Evolutionary conservation across 1,284 basidiomycete genomes (phyloP), one percentile per base, ranked within the genome.

Genomic region (Cutaneotrichosporon daszewskae): DNA sequence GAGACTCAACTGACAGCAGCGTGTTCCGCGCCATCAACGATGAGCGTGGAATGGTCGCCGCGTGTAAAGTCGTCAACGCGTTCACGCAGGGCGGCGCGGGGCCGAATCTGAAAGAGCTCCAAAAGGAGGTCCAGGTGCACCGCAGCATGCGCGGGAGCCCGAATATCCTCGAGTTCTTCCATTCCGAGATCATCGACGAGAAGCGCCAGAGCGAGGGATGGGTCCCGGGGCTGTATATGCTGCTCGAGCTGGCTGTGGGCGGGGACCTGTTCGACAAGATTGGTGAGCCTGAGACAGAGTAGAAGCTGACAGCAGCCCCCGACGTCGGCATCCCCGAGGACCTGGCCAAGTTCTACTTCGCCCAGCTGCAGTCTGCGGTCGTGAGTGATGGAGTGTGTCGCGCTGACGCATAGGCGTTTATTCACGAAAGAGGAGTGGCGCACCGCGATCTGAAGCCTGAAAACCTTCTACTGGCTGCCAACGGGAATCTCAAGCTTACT

Each of bases 261-360:
- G 94, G 95, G 0, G 94, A 98, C 68, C 72, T 98, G 31, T 98
- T 98, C 66, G 95, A 98, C 72, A 97, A 97, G 75, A 97, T 98
- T 49, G 86, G 91, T 91, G 60, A 51, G 73, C 55, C 17, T 1
- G 16, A 7, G 3, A 12, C 16, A 18, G 10, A 7, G 8, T 3
- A 14, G 17, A 16, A 9, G 12, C 25, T 37, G 36, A 27, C 20
- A 20, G 12, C 51, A 87, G 85, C 79, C 3, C 90, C 90, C 4
- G 88, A 97, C 58, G 77, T 88, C 8, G 94, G 94, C 5, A 77
- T 95, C 0, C 80, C 82, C 24, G 85, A 91, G 49, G 87, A 95
- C 31, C 74, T 94, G 1, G 87, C 92, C 0, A 91, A 96, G 58
- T 78, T 84, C 42, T 98, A 92, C 73, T 96, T 97, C 64, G 79